These are phyloP conservation scores for Karstenula rhodostoma DNA, from an alignment of 2,329 filamentous ascomycete genomes.

Conservation along the genomic window DNA sequence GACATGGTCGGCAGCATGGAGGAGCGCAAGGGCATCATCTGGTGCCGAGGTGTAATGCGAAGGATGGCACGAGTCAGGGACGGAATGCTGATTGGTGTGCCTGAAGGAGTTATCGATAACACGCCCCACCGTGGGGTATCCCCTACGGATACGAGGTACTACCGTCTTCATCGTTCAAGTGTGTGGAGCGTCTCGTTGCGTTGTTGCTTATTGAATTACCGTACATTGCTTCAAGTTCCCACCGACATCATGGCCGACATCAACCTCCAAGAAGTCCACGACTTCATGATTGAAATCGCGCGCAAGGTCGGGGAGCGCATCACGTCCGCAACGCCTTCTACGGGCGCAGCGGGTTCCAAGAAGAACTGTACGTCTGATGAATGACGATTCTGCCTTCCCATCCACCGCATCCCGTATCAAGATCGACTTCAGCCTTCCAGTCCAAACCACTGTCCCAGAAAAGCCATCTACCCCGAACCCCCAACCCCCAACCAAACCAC, in stretches of 20 bases:
- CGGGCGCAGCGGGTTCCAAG: conserved; percentile 53
- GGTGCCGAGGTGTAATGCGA: conserved; percentile 8
- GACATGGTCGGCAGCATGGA: no score
- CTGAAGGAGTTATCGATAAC: conserved; percentile 4
- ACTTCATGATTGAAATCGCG: conserved; percentile 57
- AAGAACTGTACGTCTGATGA: conserved; percentile 53
- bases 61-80: neutral
- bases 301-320: conserved; percentile 57
- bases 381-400: no score
- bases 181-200: neutral
- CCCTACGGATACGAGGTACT: neutral
- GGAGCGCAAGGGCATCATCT: neutral
- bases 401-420: no score
- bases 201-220: neutral
- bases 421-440: no score
- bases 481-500: no score
- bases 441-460: no score
- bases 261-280: conserved; percentile 58
- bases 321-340: conserved; percentile 54
- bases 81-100: conserved; percentile 3
- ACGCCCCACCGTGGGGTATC: conserved; percentile 4
- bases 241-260: conserved; percentile 42
- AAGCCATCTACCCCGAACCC: no score
- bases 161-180: neutral
- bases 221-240: neutral